A percentile compares a stretch with the other conserved stretches of the same genome.
phyloP scores from a whole-genome alignment of 352 stramenopile genomes.

The Hyaloperonospora brassicae region DNA sequence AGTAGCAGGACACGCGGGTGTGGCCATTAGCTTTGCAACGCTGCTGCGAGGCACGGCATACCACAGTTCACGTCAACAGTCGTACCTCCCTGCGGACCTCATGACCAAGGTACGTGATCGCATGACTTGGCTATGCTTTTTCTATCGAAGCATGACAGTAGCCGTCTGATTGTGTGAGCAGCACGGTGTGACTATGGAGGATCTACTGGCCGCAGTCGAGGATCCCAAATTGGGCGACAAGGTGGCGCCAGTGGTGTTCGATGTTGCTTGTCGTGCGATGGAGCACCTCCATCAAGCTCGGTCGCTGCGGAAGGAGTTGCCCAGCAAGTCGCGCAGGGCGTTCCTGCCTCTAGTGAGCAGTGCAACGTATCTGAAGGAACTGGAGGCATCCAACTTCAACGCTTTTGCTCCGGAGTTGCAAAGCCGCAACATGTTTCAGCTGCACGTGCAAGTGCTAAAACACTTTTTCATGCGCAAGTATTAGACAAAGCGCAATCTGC shows the following conservation, averaged over 20 bases:
- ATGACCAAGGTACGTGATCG: slow-evolving; percentile 48
- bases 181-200: slow-evolving; percentile 44
- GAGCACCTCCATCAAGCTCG: slow-evolving; percentile 74
- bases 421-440: slow-evolving; percentile 41
- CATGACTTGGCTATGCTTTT: slow-evolving; percentile 10
- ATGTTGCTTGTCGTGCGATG: slow-evolving; percentile 78
- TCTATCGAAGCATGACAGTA: slow-evolving; percentile 20
- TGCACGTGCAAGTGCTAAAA: slow-evolving; percentile 71
- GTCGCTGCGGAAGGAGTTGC: slow-evolving; percentile 45
- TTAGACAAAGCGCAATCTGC: slow-evolving; percentile 26
- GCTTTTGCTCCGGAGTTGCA: slow-evolving; percentile 54
- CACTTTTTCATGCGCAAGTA: slow-evolving; percentile 74
- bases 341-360: slow-evolving; percentile 69
- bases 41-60: slow-evolving; percentile 69
- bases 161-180: slow-evolving; percentile 20
- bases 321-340: slow-evolving; percentile 39
- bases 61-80: slow-evolving; percentile 56
- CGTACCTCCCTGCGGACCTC: slow-evolving; percentile 78
- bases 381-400: slow-evolving; percentile 77
- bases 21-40: slow-evolving; percentile 80
- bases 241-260: slow-evolving; percentile 79
- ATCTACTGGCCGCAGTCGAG: slow-evolving; percentile 53
- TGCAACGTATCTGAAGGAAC: slow-evolving; percentile 49
- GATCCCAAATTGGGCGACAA: slow-evolving; percentile 54
- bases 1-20: slow-evolving; percentile 75